Conservation (phyloP, 139 green algal species). For the Edaphochlamys debaryana region DNA sequence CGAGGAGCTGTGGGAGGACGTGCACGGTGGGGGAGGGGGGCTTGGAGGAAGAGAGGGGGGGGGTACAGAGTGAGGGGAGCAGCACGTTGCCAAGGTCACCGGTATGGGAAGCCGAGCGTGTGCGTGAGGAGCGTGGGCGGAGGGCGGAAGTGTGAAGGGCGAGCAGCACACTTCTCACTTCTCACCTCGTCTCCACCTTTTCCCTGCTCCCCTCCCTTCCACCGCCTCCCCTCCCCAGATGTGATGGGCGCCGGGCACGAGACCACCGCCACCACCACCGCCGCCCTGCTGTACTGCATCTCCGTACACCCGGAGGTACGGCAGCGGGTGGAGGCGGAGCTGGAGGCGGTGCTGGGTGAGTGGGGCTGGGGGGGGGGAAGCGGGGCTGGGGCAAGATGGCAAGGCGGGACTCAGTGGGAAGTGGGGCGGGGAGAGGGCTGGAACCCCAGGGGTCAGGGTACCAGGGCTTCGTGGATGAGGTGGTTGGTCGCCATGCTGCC, state of each 20-base stretch:
- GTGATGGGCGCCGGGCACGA: conserved; percentile 79
- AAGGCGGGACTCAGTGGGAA: not conserved
- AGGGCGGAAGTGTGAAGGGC: too few species aligned
- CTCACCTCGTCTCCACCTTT: too few species aligned
- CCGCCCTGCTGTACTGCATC: conserved; percentile 70
- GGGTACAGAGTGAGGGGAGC: too few species aligned
- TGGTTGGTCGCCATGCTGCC: not conserved
- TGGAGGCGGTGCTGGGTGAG: conserved; percentile 62
- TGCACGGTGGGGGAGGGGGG: conserved; percentile 46
- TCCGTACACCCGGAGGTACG: conserved; percentile 66
- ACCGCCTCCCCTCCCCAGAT: conserved; percentile 29
- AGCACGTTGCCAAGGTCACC: too few species aligned
- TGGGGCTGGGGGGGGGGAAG: not conserved
- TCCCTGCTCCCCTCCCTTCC: too few species aligned
- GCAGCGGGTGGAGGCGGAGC: conserved; percentile 56
- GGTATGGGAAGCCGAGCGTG: too few species aligned
- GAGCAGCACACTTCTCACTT: too few species aligned
- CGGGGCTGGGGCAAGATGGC: not conserved
- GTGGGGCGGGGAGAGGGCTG: not conserved
- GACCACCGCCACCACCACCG: conserved; percentile 76
- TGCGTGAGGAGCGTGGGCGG: too few species aligned
- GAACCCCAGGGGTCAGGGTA: not conserved
- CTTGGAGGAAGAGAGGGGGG: too few species aligned
- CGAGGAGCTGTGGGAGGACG: conserved; percentile 73
- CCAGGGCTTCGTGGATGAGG: not conserved